Evolutionary conservation across 345 rosid species (phyloP).

Genomic region (Melaleuca alternifolia): DNA sequence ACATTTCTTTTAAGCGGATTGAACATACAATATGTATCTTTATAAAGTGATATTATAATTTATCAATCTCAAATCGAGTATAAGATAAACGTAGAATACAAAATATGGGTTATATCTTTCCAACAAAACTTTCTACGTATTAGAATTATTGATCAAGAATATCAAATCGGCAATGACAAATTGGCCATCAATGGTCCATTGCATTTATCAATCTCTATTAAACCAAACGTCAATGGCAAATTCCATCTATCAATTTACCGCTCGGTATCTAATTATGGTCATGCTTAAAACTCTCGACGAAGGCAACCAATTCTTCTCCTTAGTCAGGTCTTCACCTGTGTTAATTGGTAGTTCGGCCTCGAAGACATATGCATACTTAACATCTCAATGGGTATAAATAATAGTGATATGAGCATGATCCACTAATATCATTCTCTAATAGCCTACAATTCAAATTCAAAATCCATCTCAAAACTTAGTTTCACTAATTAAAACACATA

Average conservation of each 20-base stretch:
- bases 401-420: too few species aligned
- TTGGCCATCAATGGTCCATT: background rate
- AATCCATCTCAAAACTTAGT: too few species aligned
- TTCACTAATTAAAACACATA: too few species aligned
- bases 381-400: background rate
- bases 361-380: background rate
- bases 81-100: background rate
- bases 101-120: background rate
- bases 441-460: too few species aligned
- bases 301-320: background rate
- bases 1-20: background rate
- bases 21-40: background rate
- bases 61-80: too few species aligned
- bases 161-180: background rate
- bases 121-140: background rate
- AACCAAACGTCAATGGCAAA: background rate
- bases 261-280: too few species aligned
- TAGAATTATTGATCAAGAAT: background rate
- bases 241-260: background rate
- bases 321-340: background rate
- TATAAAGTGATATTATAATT: background rate
- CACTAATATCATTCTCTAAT: too few species aligned
- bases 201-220: background rate
- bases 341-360: background rate
- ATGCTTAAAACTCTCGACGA: background rate